Conservation (phyloP, 129 eudicot genomes). For the Erigeron canadensis region DNA sequence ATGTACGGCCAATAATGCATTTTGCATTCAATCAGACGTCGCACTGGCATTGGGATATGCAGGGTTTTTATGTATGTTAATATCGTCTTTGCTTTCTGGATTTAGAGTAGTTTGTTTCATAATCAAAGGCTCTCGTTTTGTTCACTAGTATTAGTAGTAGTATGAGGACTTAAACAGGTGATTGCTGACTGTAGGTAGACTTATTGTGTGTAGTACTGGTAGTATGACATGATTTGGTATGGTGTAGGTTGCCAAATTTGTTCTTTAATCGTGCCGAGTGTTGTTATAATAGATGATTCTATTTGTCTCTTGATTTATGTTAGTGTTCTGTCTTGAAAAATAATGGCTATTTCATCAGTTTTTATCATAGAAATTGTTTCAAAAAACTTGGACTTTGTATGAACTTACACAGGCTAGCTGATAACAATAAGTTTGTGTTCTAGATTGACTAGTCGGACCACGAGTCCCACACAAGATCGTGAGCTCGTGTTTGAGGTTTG, state of each 20-base stretch:
- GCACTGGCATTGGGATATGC: slow-evolving; percentile 60
- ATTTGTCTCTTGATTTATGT: background rate
- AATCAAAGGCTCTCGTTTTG: slow-evolving; percentile 69
- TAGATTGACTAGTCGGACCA: too few species aligned
- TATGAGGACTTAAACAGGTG: background rate
- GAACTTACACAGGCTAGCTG: background rate
- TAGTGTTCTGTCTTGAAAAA: background rate
- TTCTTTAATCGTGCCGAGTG: background rate
- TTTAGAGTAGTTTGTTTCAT: slow-evolving; percentile 59
- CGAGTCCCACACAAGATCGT: too few species aligned
- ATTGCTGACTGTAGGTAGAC: background rate
- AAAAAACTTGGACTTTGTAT: background rate
- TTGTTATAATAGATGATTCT: background rate
- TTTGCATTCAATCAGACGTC: slow-evolving; percentile 61
- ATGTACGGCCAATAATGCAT: slow-evolving; percentile 45
- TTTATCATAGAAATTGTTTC: too few species aligned
- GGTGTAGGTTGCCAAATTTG: slow-evolving; percentile 10
- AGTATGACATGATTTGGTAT: background rate
- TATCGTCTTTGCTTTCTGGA: slow-evolving; percentile 64
- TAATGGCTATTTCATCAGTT: too few species aligned
- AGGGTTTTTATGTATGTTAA: slow-evolving; percentile 48
- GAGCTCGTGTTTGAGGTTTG: too few species aligned
- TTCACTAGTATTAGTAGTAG: slow-evolving; percentile 26
- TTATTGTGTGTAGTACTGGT: background rate
- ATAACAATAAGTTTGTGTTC: too few species aligned